phyloP scores from a whole-genome alignment of 2,329 filamentous ascomycete species.

The Sporothrix humicola region DNA sequence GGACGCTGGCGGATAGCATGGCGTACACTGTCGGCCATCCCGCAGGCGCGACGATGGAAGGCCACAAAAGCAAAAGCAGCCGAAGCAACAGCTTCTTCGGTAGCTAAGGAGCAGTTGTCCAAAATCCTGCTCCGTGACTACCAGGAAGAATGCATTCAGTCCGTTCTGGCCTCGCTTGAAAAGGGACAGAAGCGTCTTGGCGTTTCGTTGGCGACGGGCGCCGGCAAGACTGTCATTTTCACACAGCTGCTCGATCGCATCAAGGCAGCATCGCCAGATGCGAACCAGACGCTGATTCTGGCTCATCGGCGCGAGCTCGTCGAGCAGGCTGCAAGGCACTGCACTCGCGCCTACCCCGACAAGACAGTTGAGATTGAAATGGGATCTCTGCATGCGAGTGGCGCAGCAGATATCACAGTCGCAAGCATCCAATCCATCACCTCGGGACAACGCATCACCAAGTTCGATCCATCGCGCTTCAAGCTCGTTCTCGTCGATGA shows the following conservation, averaged over 20 bases:
- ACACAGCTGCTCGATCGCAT: constrained; percentile 90
- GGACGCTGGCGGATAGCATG: constrained; percentile 27
- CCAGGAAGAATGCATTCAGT: constrained; percentile 88
- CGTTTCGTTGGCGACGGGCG: constrained; percentile 84
- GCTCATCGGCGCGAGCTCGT: constrained; percentile 93
- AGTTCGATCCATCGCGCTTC: constrained; percentile 79
- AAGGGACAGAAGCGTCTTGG: constrained; percentile 79
- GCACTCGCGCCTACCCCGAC: constrained; percentile 76
- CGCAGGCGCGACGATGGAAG: constrained; percentile 14
- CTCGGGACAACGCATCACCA: constrained; percentile 71
- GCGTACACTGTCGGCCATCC: constrained; percentile 13
- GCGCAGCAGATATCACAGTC: constrained; percentile 87
- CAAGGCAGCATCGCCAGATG: constrained; percentile 57
- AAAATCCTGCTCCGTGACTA: constrained; percentile 74
- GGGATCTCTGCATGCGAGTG: constrained; percentile 77
- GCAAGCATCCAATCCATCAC: constrained; percentile 87
- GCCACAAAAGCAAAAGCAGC: not conserved
- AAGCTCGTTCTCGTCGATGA: constrained; percentile 95
- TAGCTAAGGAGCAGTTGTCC: constrained; percentile 16
- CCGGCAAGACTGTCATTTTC: constrained; percentile 95
- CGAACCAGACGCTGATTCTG: constrained; percentile 83
- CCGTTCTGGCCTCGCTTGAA: constrained; percentile 72
- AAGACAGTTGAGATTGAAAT: constrained; percentile 91
- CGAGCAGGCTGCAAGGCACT: constrained; percentile 90
- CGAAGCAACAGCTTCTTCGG: not conserved